Conservation (phyloP, 2,329 filamentous ascomycete species). For the Dactylellina leptospora region DNA sequence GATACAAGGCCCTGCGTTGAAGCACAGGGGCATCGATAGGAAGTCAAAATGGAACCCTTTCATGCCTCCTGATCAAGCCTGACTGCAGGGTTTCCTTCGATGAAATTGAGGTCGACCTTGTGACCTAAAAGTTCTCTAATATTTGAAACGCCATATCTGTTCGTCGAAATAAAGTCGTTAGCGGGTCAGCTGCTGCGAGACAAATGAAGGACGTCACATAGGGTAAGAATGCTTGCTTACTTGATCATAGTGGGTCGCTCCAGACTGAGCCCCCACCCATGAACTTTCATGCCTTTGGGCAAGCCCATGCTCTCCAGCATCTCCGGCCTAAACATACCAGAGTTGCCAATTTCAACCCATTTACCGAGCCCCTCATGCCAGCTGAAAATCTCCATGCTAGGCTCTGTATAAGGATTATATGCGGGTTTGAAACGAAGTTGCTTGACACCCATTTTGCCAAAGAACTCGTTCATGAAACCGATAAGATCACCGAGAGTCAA, state of each 20-base stretch:
- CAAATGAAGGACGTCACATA: not conserved
- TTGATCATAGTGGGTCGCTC: slow-evolving; percentile 99
- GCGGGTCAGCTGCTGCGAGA: not conserved
- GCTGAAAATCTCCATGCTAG: slow-evolving; percentile 97
- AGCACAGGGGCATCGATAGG: too few relatives aligned
- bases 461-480: slow-evolving; percentile 95
- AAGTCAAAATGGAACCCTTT: not conserved
- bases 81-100: slow-evolving; percentile 89
- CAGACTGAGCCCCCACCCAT: slow-evolving; percentile 89
- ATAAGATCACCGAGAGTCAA: slow-evolving; percentile 91
- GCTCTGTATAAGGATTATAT: slow-evolving; percentile 94
- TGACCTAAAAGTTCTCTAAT: slow-evolving; percentile 92
- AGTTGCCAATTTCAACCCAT: slow-evolving; percentile 97
- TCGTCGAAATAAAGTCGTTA: slow-evolving; percentile 48
- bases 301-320: slow-evolving; percentile 96
- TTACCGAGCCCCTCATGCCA: slow-evolving; percentile 89
- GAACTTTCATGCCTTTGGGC: slow-evolving; percentile 89
- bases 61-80: slow-evolving; percentile 77
- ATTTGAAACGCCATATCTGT: slow-evolving; percentile 77
- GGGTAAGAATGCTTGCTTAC: slow-evolving; percentile 63
- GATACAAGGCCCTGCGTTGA: too few relatives aligned
- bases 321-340: slow-evolving; percentile 97
- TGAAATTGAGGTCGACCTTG: slow-evolving; percentile 93
- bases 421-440: slow-evolving; percentile 94
- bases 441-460: slow-evolving; percentile 90